Conservation (phyloP, 2,329 filamentous ascomycete genomes). For the Emergomyces africanus region DNA sequence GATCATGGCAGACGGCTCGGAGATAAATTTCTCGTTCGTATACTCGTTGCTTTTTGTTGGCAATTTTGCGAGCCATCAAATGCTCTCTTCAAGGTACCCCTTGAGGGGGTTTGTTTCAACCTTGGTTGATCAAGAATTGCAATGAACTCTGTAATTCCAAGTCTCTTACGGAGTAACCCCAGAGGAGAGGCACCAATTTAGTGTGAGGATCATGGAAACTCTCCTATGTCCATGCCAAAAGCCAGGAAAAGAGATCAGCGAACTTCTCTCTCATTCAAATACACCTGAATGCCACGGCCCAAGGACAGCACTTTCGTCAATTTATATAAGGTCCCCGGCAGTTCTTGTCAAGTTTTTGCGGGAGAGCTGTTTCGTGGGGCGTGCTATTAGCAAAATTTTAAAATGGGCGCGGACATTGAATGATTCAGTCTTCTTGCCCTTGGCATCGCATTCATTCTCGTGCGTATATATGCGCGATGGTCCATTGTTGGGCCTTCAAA, state of each 20-base stretch:
- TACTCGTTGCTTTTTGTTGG: too few species aligned
- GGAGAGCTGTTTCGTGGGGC: background rate
- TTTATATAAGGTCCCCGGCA: background rate
- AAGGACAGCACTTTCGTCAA: background rate
- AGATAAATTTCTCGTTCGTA: too few species aligned
- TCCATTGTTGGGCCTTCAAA: slow-evolving; percentile 35
- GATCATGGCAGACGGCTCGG: too few species aligned
- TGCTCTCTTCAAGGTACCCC: background rate
- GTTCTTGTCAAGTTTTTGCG: background rate
- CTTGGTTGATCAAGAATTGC: background rate
- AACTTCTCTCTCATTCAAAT: background rate
- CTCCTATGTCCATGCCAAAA: background rate
- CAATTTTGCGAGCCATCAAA: background rate
- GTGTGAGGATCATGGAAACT: background rate
- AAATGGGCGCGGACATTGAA: slow-evolving; percentile 17
- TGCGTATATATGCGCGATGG: slow-evolving; percentile 41
- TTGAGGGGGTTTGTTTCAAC: background rate
- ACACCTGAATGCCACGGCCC: background rate
- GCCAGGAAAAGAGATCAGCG: background rate
- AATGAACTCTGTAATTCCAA: background rate
- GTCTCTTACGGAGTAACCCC: too few species aligned
- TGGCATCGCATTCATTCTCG: slow-evolving; percentile 36
- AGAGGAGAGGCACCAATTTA: background rate
- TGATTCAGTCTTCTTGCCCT: slow-evolving; percentile 40
- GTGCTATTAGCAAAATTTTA: background rate